Percentiles rank a stretch among this genome's conserved stretches.
Conservation (phyloP, 495 filamentous ascomycete species). For the Podospora pseudopauciseta region DNA sequence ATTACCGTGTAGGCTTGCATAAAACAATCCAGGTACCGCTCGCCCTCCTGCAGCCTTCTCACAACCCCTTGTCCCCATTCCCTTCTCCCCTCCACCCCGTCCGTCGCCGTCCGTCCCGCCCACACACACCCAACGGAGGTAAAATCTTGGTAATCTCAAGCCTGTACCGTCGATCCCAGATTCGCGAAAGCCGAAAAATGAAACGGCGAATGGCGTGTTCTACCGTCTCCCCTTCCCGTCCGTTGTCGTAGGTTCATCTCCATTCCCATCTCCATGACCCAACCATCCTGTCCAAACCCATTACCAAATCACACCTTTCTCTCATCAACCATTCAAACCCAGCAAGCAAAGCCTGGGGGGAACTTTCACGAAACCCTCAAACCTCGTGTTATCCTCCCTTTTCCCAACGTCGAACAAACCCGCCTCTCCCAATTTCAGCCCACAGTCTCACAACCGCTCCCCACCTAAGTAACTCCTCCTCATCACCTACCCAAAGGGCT, state of each 20-base stretch:
- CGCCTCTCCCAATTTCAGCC: neutral
- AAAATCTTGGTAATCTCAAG: neutral
- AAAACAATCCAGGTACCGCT: neutral
- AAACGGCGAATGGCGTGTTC: conserved; percentile 7
- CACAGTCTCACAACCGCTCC: neutral
- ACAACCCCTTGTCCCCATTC: conserved; percentile 2
- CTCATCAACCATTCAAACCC: neutral
- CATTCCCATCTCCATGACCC: neutral
- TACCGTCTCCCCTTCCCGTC: neutral
- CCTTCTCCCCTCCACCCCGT: neutral
- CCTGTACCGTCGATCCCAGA: conserved; percentile 11
- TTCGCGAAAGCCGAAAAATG: conserved; percentile 8
- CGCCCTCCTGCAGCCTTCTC: neutral
- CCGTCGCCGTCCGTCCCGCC: neutral
- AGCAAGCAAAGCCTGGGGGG: neutral
- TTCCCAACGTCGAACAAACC: neutral
- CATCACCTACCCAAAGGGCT: no score
- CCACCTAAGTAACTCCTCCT: no score
- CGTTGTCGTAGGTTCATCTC: conserved; percentile 1
- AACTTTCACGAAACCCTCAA: neutral
- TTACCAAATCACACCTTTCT: neutral
- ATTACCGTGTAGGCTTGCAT: conserved; percentile 14
- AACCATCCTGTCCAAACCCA: neutral
- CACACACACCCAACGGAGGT: neutral
- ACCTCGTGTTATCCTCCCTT: neutral